Conservation (phyloP, 2,329 filamentous ascomycete species). For the Calonectria henricotiae region DNA sequence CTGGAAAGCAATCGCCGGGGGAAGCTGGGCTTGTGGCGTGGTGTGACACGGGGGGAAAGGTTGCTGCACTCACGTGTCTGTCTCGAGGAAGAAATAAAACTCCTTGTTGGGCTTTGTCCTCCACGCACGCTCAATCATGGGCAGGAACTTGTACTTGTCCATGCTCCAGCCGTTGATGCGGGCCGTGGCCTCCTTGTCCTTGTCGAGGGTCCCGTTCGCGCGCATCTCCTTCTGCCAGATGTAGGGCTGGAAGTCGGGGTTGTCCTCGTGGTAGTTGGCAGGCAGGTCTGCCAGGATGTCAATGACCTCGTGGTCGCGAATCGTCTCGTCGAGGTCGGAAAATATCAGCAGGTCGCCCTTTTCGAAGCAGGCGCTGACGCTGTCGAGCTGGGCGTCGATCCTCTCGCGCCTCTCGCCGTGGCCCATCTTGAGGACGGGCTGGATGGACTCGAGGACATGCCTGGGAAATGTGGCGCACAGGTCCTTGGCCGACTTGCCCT, state of each 20-base stretch:
- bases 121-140: slow-evolving; percentile 70
- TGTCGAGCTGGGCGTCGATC: slow-evolving; percentile 65
- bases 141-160: slow-evolving; percentile 73
- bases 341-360: slow-evolving; percentile 64
- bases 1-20: not conserved
- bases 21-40: not conserved
- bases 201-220: slow-evolving; percentile 55
- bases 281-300: slow-evolving; percentile 67
- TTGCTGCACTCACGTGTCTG: slow-evolving; percentile 65
- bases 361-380: slow-evolving; percentile 68
- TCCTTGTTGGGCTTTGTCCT: slow-evolving; percentile 64
- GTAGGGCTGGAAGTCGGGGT: slow-evolving; percentile 61
- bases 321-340: slow-evolving; percentile 66
- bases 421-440: slow-evolving; percentile 57
- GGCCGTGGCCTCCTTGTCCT: slow-evolving; percentile 52
- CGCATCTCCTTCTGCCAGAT: slow-evolving; percentile 60
- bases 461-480: slow-evolving; percentile 56
- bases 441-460: slow-evolving; percentile 54
- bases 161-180: slow-evolving; percentile 66
- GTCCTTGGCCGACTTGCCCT: slow-evolving; percentile 48
- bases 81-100: slow-evolving; percentile 73
- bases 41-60: not conserved
- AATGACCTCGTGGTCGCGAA: slow-evolving; percentile 62
- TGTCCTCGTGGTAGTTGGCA: slow-evolving; percentile 57
- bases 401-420: slow-evolving; percentile 53